Evolutionary conservation across 768 basidiomycete genomes (phyloP), one percentile per base, ranked within the genome.

Genomic region (Galerina marginata): DNA sequence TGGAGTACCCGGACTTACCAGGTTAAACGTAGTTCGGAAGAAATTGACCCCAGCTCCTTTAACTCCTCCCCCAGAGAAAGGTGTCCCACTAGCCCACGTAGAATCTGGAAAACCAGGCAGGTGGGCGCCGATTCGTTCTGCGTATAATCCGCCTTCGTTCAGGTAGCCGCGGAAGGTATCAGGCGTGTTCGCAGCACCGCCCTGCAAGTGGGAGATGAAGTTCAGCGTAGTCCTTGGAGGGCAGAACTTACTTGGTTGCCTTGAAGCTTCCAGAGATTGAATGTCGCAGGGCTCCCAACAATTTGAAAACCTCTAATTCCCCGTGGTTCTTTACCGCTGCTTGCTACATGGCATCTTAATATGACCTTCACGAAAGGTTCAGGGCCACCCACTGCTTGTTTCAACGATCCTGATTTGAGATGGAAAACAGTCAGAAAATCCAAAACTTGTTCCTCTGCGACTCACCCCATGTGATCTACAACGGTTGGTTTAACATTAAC

Each of bases 11-110:
- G 20, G 20, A 66, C 72, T 10, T 58, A 81, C 68, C 15, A 94
- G 77, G n/a, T 84, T 74, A 70, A 94, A 91, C 0, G 84, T 88
- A 6, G 91, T 88, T 25, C 89, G 81, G 71, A 92, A 94, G 76
- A 93, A 93, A 12, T 91, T 92, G 29, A 92, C 82, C 14, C 92
- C 92, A 4, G 92, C 85, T 6, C 77, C 77, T 47, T 76, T 70
- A 0, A 88, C 87, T 16, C 92, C 78, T 10, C 90, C 89, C 14
- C 79, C 69, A 1, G 81, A 72, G 4, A 91, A 76, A n/a, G 86
- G 78, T 47, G 89, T 82, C 9, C 73, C 61, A 7, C 69, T 65
- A 10, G 63, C 46, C 91, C 92, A 94, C 1, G 70, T 69, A 0
- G 86, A 83, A 12, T 80, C 85, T 59, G 90, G 79, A 72, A 86